Base-by-base conservation (phyloP, 1,284 basidiomycete genomes). In the Anthracocystis panici-leucophaei region DNA sequence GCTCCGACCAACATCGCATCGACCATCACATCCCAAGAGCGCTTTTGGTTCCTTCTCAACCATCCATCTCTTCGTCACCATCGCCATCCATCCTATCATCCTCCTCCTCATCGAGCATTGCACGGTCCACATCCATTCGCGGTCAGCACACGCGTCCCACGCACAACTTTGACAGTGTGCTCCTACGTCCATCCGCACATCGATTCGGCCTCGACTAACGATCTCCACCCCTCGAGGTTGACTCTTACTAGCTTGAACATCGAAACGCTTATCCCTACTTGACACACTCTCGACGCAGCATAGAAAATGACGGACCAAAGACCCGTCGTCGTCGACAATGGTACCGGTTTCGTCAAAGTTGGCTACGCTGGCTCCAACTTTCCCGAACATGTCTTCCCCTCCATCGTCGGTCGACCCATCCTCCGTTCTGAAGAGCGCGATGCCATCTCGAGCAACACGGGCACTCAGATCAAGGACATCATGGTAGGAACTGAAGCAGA, bases 401-500 rank as follows among this genome's bases (percentile, higher is more conserved):
- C 96, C 49, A 91, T 99, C 79, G 91, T 99, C 75, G 97, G 96
- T 45, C 91, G 96, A 20, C 96, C 96, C 42, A 99, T 99, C 85
- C 89, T 99, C 68, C 93, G 97, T 68, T 94, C 96, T 11, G 97
- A 99, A 87, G 96, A 99, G 87, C 92, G 95, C 66, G 83, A 86
- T 90, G 94, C 60, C 91, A 93, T 70, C 88, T 77, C 80, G 49
- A 73, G 65, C 58, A 70, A 72, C 46, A 73, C 75, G 6, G 75
- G 82, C 33, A 82, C 77, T 6, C 79, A 85, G 56, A 81, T 86
- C 75, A 94, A 93, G 85, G 96, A 99, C 87, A 92, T 99, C 87
- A 98, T 99, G 95, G 88, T 97, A 85, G 95, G 95, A 72, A 94
- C 96, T 87, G 94, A 97, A 61, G 97, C 97, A 27, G 94, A 93